phyloP scores from a whole-genome alignment of 164 flowering plant species.

The Vitis vinifera region ASM3070453v1 NC_081805.1:9849501-9850000 shows the following conservation, averaged over 20 bases:
- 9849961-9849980: background rate
- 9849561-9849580: constrained; percentile 54
- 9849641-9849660: background rate
- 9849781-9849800: no score
- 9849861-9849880: no score
- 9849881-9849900: no score
- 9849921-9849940: background rate
- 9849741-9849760: background rate
- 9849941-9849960: background rate
- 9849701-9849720: background rate
- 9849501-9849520: no score
- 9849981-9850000: background rate
- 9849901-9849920: background rate
- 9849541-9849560: constrained; percentile 50
- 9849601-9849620: constrained; percentile 49
- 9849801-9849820: no score
- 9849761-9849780: no score
- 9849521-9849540: constrained; percentile 30
- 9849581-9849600: constrained; percentile 48
- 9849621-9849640: constrained; percentile 58
- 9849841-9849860: no score
- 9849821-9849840: no score
- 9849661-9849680: background rate
- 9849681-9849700: no score
- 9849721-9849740: background rate